Evolutionary conservation across 2,329 filamentous ascomycete genomes (phyloP).

Genomic region (Peltaster fructicola): DNA sequence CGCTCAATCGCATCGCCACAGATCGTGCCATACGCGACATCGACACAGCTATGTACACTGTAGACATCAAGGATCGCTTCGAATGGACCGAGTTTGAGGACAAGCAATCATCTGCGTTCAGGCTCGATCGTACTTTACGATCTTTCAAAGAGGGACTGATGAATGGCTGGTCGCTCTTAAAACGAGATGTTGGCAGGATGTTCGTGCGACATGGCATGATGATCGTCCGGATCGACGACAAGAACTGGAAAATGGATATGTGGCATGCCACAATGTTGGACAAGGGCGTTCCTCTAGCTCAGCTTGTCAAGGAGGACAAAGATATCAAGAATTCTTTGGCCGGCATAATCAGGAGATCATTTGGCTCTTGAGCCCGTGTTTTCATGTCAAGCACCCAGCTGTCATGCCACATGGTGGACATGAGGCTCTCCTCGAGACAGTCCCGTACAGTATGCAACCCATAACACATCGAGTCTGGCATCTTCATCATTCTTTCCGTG

Average conservation of each 20-base stretch:
- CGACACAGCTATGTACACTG: background rate
- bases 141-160: no score
- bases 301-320: background rate
- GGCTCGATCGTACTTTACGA: no score
- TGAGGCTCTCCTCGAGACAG: no score
- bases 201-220: constrained; percentile 1
- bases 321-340: constrained; percentile 1
- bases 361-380: constrained; percentile 1
- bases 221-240: no score
- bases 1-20: constrained; percentile 1
- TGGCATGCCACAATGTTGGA: no score
- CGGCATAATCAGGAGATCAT: background rate
- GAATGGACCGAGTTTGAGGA: background rate
- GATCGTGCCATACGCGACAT: background rate
- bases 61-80: background rate
- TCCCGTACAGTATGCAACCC: background rate
- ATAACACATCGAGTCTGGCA: background rate
- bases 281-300: background rate
- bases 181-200: constrained; percentile 2
- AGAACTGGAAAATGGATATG: no score
- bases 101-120: constrained; percentile 2
- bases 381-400: background rate
- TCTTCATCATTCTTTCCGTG: no score
- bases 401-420: no score
- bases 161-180: no score